Base-by-base conservation (phyloP, 805 yeast species). In the Candida rishiriensis region DNA sequence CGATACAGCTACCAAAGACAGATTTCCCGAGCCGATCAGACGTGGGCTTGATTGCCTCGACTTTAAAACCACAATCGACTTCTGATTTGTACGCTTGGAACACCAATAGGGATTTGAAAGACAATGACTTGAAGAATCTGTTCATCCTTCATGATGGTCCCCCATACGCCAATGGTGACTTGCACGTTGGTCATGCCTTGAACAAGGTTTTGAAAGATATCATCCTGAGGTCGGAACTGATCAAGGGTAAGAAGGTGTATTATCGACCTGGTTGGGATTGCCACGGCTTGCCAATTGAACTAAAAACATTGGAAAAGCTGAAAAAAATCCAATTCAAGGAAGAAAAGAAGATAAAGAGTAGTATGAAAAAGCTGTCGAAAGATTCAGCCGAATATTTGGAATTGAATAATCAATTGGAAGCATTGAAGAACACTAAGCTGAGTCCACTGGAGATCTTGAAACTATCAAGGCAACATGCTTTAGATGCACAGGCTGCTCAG, bases 191-290 rank as follows among this genome's bases (percentile, higher is more conserved):
- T 43, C 99, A 93, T 66, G 88, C 98, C 0, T 66, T 93, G 55
- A 93, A 93, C 68, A 91, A 93, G 60, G 76, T 89, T 16, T 64
- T 88, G 43, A 93, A 93, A 62, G 99, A 93, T 63, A 80, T 93
- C 38, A 78, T 91, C 37, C 78, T 79, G 50, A 70, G 99, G 41
- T 83, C 69, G 53, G 81, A 88, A 56, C 66, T 90, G 21, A 36
- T 58, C 36, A 63, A 71, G 33, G 86, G 88, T 13, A 73, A 79
- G 47, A 72, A 73, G 39, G 79, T 93, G 3, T 71, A 75, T 41
- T 93, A 87, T 57, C 73, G 74, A 35, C 97, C 98, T 0, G 99
- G 99, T 0, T 93, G 99, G 98, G 99, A 93, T 62, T 93, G 99
- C 59, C 99, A 93, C 67, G 99, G 99, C 0, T 69, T 93, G 33